Conservation (phyloP, 2,329 filamentous ascomycete species). For the Daldinia sp. region DNA sequence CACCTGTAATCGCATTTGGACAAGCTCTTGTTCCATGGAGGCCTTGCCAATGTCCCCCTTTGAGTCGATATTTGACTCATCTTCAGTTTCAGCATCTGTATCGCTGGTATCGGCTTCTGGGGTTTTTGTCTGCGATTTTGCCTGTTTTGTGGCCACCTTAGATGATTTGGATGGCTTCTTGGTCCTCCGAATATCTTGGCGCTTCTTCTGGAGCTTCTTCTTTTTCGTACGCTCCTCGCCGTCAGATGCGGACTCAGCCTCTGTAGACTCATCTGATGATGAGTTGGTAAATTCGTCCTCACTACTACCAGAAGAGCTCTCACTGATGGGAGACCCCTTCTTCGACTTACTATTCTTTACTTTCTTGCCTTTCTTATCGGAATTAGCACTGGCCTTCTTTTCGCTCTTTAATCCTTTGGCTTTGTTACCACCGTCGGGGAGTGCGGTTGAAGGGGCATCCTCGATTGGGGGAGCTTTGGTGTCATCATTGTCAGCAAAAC, state of each 20-base stretch:
- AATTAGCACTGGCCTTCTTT: conserved; percentile 44
- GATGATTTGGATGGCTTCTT: conserved; percentile 48
- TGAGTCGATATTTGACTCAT: conserved; percentile 37
- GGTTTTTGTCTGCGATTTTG: conserved; percentile 40
- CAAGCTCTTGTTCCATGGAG: conserved; percentile 40
- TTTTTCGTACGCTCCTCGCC: conserved; percentile 46
- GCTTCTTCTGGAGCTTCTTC: conserved; percentile 50
- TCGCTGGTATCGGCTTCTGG: conserved; percentile 45
- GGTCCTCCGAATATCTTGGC: conserved; percentile 46
- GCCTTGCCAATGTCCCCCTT: conserved; percentile 31
- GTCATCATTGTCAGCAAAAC: conserved; percentile 29
- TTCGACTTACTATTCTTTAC: conserved; percentile 38
- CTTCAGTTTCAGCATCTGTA: conserved; percentile 38
- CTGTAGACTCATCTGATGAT: conserved; percentile 45
- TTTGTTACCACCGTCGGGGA: conserved; percentile 46
- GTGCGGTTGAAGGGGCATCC: conserved; percentile 35
- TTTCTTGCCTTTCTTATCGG: conserved; percentile 34
- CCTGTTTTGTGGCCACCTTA: conserved; percentile 42
- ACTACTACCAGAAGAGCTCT: conserved; percentile 38
- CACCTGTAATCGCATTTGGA: conserved; percentile 49
- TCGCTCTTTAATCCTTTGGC: conserved; percentile 43
- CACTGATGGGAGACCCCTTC: conserved; percentile 35
- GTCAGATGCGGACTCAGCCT: conserved; percentile 47
- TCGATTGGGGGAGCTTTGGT: conserved; percentile 44
- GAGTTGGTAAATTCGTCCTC: conserved; percentile 40